Conservation (phyloP, 2,329 filamentous ascomycete genomes). For the Epichloe aotearoae region DNA sequence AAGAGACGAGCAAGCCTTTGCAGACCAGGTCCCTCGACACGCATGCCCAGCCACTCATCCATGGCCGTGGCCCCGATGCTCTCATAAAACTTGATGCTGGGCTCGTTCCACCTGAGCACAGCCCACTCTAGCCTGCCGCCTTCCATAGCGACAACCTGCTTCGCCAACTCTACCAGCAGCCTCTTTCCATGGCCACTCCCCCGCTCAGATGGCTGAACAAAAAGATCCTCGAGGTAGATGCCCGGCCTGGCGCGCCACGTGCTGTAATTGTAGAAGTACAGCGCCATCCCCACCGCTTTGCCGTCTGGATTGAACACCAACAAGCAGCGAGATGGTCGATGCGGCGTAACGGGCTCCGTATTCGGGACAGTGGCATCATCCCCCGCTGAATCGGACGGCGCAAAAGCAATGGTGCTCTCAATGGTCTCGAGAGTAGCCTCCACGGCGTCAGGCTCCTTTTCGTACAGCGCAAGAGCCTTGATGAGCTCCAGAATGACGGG, state of each 20-base stretch:
- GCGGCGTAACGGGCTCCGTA: constrained; percentile 40
- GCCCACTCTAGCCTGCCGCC: constrained; percentile 78
- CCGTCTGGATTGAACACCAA: constrained; percentile 43
- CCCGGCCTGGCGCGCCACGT: constrained; percentile 83
- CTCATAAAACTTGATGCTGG: constrained; percentile 78
- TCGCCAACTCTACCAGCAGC: constrained; percentile 64
- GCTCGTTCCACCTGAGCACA: constrained; percentile 87
- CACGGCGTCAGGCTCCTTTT: constrained; percentile 61
- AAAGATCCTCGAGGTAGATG: constrained; percentile 89
- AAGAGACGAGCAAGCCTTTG: constrained; percentile 40
- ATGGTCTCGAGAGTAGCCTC: constrained; percentile 68
- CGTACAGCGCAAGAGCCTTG: constrained; percentile 75
- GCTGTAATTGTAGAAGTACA: constrained; percentile 93
- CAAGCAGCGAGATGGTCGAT: constrained; percentile 61
- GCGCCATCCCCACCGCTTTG: constrained; percentile 57
- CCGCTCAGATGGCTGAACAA: constrained; percentile 57
- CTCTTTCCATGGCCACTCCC: constrained; percentile 65
- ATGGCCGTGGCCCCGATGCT: constrained; percentile 52
- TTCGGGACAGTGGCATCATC: constrained; percentile 22
- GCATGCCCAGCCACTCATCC: constrained; percentile 63
- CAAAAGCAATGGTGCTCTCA: constrained; percentile 65
- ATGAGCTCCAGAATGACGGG: constrained; percentile 71
- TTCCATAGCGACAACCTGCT: constrained; percentile 57
- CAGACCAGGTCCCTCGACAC: constrained; percentile 56
- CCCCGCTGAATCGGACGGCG: constrained; percentile 34